Evolutionary conservation across 2,329 filamentous ascomycete species (phyloP), one percentile per base, ranked within the genome.

Genomic region (Volutella citrinella): DNA sequence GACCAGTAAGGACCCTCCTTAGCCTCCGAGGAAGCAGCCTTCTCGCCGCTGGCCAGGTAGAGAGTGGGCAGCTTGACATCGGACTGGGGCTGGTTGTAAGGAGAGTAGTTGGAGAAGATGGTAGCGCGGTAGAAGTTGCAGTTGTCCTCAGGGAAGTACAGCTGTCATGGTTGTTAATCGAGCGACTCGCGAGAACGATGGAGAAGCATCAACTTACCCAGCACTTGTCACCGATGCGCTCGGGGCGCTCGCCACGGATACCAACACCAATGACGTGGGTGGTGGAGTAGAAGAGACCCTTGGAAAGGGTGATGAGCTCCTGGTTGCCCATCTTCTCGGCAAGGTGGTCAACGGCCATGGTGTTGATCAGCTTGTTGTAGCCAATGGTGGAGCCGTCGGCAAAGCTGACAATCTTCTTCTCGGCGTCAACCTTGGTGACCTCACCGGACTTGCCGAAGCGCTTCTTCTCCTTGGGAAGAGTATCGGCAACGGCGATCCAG

Each of bases 71-170:
- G 80, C 76, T 95, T 93, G 60, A 76, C 82, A 38, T 83, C 81
- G 40, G 80, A 74, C 49, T 86, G 72, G 20, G 93, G 93, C 72
- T 97, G 93, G 76, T 98, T 98, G 80, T 95, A 82, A 33, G 91
- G 93, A 15, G 93, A 97, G 78, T 98, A 98, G 80, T 98, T 98
- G 68, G 91, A 97, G 80, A 98, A 98, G 72, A 98, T 97, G 60
- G 93, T 98, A 59, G 93, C 93, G 54, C 93, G 87, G 78, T 98
- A 98, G 78, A 98, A 98, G 62, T 89, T 89, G 75, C 89, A 96
- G 78, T 98, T 84, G 66, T 95, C 85, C 68, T 98, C 93, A 45
- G 93, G 93, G 81, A 97, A 98, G 80, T 98, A 98, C 49, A 98
- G 76, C 82, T 84, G 18, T 22, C 9, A 9, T 12, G 4, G 11